phyloP scores from a whole-genome alignment of 352 stramenopile species.

The Phytophthora uliginosa region DNA sequence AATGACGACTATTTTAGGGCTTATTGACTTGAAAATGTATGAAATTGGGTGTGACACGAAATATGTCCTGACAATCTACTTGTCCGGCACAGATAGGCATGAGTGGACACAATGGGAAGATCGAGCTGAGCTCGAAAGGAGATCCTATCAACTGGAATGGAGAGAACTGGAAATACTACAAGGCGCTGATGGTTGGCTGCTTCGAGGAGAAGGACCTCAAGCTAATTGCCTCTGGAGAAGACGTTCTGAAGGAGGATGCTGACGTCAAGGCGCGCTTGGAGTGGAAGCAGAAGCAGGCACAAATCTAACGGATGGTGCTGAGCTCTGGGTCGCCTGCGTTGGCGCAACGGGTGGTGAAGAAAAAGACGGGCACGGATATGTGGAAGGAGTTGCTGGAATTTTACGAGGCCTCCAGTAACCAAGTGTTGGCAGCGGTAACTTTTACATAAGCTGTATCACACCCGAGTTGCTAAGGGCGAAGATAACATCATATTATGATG shows the following conservation, averaged over 20 bases:
- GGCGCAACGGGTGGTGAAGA: background rate
- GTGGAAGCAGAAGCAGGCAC: background rate
- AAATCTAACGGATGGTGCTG: background rate
- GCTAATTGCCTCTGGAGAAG: background rate
- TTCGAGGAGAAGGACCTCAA: background rate
- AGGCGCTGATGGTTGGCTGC: background rate
- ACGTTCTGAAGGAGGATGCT: conserved; percentile 1
- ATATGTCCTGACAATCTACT: no score
- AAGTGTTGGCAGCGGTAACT: background rate
- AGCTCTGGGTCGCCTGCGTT: background rate
- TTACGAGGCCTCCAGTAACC: background rate
- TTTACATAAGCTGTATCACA: background rate
- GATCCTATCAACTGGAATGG: background rate
- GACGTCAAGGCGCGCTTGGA: background rate
- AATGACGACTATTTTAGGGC: no score
- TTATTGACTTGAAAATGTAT: no score
- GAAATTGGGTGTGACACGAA: no score
- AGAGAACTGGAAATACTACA: background rate
- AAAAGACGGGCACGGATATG: background rate
- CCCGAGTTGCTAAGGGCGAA: background rate
- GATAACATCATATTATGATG: no score
- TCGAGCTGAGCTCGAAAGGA: background rate
- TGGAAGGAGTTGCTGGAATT: background rate
- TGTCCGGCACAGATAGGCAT: no score
- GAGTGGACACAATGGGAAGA: background rate